These are phyloP conservation scores for Viola pubescens DNA, from an alignment of 441 rosid genomes.

Conservation along the genomic window DNA sequence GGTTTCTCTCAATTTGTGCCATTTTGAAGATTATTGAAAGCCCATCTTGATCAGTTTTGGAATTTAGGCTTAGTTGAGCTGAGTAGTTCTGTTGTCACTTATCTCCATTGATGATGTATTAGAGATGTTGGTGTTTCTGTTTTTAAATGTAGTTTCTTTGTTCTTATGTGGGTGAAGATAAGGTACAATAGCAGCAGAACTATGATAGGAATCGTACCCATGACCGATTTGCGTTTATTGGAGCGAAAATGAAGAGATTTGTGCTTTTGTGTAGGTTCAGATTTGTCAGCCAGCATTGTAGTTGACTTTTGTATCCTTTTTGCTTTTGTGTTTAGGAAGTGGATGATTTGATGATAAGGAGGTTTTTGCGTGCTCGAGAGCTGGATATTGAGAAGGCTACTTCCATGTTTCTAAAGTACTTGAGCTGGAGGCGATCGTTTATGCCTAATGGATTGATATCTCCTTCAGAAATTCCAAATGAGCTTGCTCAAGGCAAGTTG, in stretches of 20 bases:
- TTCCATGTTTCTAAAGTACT: conserved; percentile 51
- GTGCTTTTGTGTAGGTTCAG: too few relatives aligned
- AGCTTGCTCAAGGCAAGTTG: conserved; percentile 59
- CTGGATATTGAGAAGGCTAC: conserved; percentile 79
- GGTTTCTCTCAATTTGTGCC: neutral
- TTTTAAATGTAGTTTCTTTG: neutral
- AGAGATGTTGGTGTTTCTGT: neutral
- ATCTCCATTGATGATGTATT: neutral
- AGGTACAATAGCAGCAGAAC: too few relatives aligned
- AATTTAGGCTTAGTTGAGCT: neutral
- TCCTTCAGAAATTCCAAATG: conserved; percentile 43
- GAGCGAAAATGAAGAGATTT: too few relatives aligned
- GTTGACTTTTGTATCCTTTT: neutral
- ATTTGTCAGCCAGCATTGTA: neutral
- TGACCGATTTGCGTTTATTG: too few relatives aligned
- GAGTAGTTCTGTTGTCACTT: too few relatives aligned
- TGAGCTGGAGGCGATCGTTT: conserved; percentile 52
- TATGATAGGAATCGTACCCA: too few relatives aligned
- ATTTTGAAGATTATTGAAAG: neutral
- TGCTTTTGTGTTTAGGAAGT: conserved; percentile 36
- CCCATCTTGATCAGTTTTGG: neutral
- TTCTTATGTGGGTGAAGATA: neutral
- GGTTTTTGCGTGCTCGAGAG: conserved; percentile 87
- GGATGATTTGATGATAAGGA: conserved; percentile 69
- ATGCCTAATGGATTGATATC: conserved; percentile 52